Evolutionary conservation across 1,284 basidiomycete species (phyloP).

Genomic region (Marasmius oreades): DNA sequence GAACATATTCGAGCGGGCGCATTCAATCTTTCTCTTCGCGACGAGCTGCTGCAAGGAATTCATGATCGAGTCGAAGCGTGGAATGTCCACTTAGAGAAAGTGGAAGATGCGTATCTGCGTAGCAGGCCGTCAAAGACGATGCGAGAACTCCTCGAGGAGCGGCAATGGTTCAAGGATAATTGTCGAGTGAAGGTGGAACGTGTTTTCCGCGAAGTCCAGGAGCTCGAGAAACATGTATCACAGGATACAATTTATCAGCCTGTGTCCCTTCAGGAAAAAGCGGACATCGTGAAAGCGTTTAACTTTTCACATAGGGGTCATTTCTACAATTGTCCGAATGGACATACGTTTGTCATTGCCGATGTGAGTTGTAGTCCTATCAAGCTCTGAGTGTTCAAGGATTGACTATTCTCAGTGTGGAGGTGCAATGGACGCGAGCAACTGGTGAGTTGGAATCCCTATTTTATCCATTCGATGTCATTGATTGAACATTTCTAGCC

Average conservation of each 20-base stretch:
- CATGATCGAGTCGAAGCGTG: background rate
- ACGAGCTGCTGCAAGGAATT: background rate
- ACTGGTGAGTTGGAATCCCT: constrained; percentile 17
- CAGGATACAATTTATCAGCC: constrained; percentile 36
- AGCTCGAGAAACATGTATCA: constrained; percentile 28
- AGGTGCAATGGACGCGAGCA: constrained; percentile 36
- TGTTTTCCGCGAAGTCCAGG: constrained; percentile 34
- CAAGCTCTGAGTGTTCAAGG: constrained; percentile 13
- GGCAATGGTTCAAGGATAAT: constrained; percentile 33
- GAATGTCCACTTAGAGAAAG: background rate
- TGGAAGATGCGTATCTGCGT: constrained; percentile 6
- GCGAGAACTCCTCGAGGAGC: constrained; percentile 22
- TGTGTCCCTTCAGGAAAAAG: constrained; percentile 40
- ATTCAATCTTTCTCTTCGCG: background rate
- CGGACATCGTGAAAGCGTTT: constrained; percentile 39
- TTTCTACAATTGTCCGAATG: constrained; percentile 43
- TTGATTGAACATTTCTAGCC: constrained; percentile 22
- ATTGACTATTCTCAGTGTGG: constrained; percentile 40
- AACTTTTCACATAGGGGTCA: constrained; percentile 40
- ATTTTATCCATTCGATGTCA: background rate
- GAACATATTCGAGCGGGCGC: background rate
- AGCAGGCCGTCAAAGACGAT: constrained; percentile 21
- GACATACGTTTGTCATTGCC: constrained; percentile 46
- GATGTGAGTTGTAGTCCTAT: constrained; percentile 27
- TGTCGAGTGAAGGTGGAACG: constrained; percentile 27